Conservation (phyloP, 352 stramenopile species). For the Pilasporangium apinafurcum region DNA sequence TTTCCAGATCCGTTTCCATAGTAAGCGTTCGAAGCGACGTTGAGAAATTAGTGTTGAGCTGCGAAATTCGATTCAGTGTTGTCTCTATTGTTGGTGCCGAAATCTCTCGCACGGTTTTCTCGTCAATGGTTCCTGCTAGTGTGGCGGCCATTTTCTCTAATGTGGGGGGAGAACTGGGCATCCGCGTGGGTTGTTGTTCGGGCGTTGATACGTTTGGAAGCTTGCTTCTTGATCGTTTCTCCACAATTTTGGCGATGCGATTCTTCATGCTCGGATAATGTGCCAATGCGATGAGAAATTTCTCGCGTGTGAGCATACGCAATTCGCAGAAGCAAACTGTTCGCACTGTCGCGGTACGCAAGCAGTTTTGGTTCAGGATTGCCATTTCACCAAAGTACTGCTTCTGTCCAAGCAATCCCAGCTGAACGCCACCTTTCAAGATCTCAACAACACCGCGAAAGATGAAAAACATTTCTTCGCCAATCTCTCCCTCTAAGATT, state of each 20-base stretch:
- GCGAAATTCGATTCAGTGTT: conserved; percentile 63
- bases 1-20: conserved; percentile 71
- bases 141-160: conserved; percentile 55
- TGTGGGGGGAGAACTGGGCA: conserved; percentile 19
- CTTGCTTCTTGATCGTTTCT: conserved; percentile 44
- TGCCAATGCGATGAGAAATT: conserved; percentile 45
- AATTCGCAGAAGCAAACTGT: conserved; percentile 71
- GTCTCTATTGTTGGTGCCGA: conserved; percentile 30
- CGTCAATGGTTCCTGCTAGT: conserved; percentile 27
- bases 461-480: conserved; percentile 72
- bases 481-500: conserved; percentile 64
- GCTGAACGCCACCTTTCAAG: conserved; percentile 28
- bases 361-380: conserved; percentile 56
- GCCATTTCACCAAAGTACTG: conserved; percentile 80
- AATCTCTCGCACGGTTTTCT: conserved; percentile 45
- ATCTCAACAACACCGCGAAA: conserved; percentile 70
- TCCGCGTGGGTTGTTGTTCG: conserved; percentile 1
- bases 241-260: conserved; percentile 70
- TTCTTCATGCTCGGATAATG: conserved; percentile 56
- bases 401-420: conserved; percentile 60
- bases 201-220: conserved; percentile 9
- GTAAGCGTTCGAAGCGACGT: conserved; percentile 61
- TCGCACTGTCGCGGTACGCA: conserved; percentile 51
- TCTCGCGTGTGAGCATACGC: conserved; percentile 51
- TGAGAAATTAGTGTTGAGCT: conserved; percentile 87